Base-by-base conservation (phyloP, 1,139 yeast genomes). In the Yamadazyma friedrichii region DNA sequence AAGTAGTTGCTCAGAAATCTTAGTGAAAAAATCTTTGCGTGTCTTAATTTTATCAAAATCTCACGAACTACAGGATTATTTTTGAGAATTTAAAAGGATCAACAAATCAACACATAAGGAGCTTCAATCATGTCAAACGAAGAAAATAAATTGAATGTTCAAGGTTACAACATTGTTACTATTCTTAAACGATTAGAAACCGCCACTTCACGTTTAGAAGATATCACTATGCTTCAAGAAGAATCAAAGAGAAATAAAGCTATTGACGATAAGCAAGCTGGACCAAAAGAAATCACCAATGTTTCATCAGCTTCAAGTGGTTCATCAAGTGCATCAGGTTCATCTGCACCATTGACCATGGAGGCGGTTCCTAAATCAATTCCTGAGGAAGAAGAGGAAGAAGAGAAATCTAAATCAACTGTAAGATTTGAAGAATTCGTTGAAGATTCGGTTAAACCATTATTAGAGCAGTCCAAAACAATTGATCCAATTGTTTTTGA, bases 141-240 rank as follows among this genome's bases (percentile, higher is more conserved):
- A 54, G 79, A 78, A 53, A 68, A 62, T 47, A 77, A 73, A 56
- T 76, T 78, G 59, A 78, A 79, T 52, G 78, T 83, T 34, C 93
- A 84, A 55, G 93, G 94, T 16, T 86, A 84, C 67, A 88, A 86
- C 59, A 74, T 88, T 47, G 87, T 85, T 35, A 88, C 94, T 44
- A 75, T 88, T 43, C 77, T 88, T 65, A 88, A 88, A 57, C 68
- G 96, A 50, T 76, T 89, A 54, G 97, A 89, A 63, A 93, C 95
- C 13, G 97, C 97, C 31, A 88, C 97, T 11, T 84, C 96, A 11
- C 79, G 97, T 40, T 78, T 89, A 55, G 97, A 89, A 57, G 96
- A 89, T 62, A 81, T 89, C 42, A 86, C 95, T 17, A 77, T 86
- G 43, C 83, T 78, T 59, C 96, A 87, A 59, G 87, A 84, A 48